Evolutionary conservation across 1,139 yeast species (phyloP).

Genomic region (Debaryomyces fabryi): DNA sequence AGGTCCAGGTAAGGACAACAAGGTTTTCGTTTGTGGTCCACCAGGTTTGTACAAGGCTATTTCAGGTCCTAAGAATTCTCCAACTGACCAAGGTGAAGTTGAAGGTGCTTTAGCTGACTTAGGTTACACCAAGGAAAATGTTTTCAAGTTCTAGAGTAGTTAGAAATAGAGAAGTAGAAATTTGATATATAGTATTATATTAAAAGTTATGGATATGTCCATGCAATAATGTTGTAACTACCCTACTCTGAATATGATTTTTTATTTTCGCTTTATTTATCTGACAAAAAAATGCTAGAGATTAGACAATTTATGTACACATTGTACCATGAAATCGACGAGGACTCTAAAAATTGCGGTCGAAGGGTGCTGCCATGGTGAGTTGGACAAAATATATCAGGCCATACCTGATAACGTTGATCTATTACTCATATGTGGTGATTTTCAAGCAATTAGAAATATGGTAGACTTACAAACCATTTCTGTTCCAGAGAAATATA

Average conservation of each 20-base stretch:
- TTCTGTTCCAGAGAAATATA: slow-evolving; percentile 60
- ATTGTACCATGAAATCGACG: neutral
- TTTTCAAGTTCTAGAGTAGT: slow-evolving; percentile 72
- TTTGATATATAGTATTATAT: neutral
- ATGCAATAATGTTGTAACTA: neutral
- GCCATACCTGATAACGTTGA: slow-evolving; percentile 46
- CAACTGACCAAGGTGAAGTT: slow-evolving; percentile 93
- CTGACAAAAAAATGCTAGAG: neutral
- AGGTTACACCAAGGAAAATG: slow-evolving; percentile 86
- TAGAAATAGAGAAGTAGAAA: slow-evolving; percentile 2
- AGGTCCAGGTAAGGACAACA: slow-evolving; percentile 60
- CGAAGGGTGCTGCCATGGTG: slow-evolving; percentile 96
- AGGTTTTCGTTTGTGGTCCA: slow-evolving; percentile 91
- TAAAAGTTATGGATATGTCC: neutral
- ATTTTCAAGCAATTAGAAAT: slow-evolving; percentile 73
- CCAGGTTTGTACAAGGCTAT: slow-evolving; percentile 51
- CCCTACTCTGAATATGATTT: neutral
- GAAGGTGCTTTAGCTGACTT: slow-evolving; percentile 85
- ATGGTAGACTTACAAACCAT: slow-evolving; percentile 65
- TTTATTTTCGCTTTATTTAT: neutral
- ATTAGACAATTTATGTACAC: neutral
- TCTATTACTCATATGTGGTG: slow-evolving; percentile 83
- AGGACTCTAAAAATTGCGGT: slow-evolving; percentile 54
- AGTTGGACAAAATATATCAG: slow-evolving; percentile 61
- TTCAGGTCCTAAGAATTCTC: slow-evolving; percentile 84